Percentiles rank a stretch among this genome's conserved stretches.
phyloP scores from a whole-genome alignment of 1,139 yeast species.

The Geotrichum macrosporum region DNA sequence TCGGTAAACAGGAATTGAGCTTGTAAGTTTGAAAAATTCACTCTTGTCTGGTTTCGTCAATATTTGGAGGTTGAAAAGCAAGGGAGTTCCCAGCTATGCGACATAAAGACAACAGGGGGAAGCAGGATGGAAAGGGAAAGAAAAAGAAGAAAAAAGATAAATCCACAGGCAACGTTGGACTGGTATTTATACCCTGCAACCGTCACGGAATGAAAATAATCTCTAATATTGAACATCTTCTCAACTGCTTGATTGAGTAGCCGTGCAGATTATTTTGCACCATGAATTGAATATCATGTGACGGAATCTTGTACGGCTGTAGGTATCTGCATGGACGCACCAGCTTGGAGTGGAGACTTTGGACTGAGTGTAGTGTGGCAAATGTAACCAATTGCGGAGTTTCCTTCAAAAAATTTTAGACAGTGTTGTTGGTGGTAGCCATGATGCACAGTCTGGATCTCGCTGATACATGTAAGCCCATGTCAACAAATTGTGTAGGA shows the following conservation, averaged over 20 bases:
- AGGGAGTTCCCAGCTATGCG: background rate
- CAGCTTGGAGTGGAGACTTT: too few species aligned
- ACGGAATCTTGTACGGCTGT: too few species aligned
- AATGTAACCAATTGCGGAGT: too few species aligned
- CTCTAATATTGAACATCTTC: too few species aligned
- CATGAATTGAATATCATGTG: background rate
- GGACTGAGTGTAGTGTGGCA: too few species aligned
- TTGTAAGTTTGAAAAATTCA: background rate
- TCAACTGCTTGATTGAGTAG: background rate
- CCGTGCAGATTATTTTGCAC: background rate
- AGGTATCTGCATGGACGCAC: too few species aligned
- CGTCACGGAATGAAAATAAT: background rate
- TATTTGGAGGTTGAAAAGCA: background rate
- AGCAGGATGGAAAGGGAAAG: background rate
- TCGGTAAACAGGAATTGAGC: background rate
- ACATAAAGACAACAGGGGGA: background rate
- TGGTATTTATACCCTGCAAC: background rate
- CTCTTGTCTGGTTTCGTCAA: background rate
- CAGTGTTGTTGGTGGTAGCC: too few species aligned
- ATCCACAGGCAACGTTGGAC: background rate
- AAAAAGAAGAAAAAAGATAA: background rate
- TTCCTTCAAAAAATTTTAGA: too few species aligned
- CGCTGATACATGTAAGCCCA: too few species aligned
- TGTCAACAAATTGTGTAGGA: too few species aligned
- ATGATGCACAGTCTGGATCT: too few species aligned